Base-by-base conservation (phyloP, 352 stramenopile genomes). In the Phytopythium vexans region DNA sequence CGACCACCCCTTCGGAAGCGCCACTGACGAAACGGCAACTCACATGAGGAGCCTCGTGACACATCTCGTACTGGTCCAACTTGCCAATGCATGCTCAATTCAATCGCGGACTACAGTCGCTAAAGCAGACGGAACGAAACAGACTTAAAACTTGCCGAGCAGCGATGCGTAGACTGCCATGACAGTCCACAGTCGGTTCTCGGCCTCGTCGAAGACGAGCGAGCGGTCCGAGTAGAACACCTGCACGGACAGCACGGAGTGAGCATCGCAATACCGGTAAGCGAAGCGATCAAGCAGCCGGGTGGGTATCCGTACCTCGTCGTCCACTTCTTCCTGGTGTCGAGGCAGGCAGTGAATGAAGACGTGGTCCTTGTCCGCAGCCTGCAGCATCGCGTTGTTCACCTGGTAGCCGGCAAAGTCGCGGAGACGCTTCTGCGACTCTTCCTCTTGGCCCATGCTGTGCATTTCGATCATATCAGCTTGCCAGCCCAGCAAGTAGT, bases 181-280 rank as follows among this genome's bases (percentile, higher is more conserved):
- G 58, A 99, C 96, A 3, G 97, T 99, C 96, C 96, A 99, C 80
- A 99, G 96, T 42, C 97, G 88, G 68, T 99, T 99, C 66, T 99
- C 97, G 0, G 96, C 96, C 76, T 99, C 96, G 41, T 97, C 84
- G 50, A 99, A 99, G 3, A 99, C 96, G 33, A 99, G 69, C 58
- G 91, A 98, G 61, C 93, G 77, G 44, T 95, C 70, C 52, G 82
- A 96, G 74, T 99, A 99, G 65, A 99, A 98, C 34, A 95, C 84
- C 71, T 89, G 46, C 6, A 44, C 5, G 10, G 2, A 38, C 14
- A 14, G 5, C 6, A 49, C 2, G 9, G 6, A 27, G 12, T 8
- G 9, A 11, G 15, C 1, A 21, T 33, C 3, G 12, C 35, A 32
- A 33, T 3, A 0, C 15, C 3, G 42, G 14, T 27, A 36, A 21